Evolutionary conservation across 2,329 filamentous ascomycete species (phyloP), one percentile per base, ranked within the genome.

Genomic region (Lachnellula hyalina): DNA sequence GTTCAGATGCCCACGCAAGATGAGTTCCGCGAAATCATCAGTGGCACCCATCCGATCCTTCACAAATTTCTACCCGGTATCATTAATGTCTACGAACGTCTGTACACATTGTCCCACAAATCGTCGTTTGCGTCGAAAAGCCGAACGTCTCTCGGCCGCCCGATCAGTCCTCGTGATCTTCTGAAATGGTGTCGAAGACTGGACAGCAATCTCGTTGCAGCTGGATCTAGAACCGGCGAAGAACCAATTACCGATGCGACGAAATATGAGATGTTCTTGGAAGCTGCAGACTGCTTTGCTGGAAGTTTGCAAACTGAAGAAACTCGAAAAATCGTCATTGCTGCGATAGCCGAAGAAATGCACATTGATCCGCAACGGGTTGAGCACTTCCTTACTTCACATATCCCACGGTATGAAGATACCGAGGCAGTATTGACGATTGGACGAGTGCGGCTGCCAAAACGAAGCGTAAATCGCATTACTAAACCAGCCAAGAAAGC

Each of bases 201-300:
- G 21, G 78, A 85, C 49, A 77, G 81, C 50, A 81, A 90, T 15
- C 74, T 96, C 21, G 67, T 78, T 53, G 71, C 77, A 8, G 75
- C 80, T 11, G 82, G 84, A 1, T 83, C 83, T 21, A 85, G 80
- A 60, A 86, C 81, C 23, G 83, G 84, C 11, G 77, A 82, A 19
- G 88, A 94, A 68, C 77, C 86, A 0, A 82, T 91, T 21, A 83
- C 78, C n/a, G 88, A 93, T 64, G 81, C 80, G 1, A 82, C 82
- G 0, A 78, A 83, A 61, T 87, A 96, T 65, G 84, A 87, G 64
- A 96, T 97, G 71, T 96, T 96, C 66, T 82, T 96, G 74, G 94
- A 99, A 68, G 89, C 91, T 0, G 80, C 94, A 51, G 94, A 99
- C 71, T 95, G 92, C 67, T 97, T 99, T 70, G 85, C 90, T 42